Base-by-base conservation (phyloP, 768 basidiomycete genomes). In the Trametes gibbosa region DNA sequence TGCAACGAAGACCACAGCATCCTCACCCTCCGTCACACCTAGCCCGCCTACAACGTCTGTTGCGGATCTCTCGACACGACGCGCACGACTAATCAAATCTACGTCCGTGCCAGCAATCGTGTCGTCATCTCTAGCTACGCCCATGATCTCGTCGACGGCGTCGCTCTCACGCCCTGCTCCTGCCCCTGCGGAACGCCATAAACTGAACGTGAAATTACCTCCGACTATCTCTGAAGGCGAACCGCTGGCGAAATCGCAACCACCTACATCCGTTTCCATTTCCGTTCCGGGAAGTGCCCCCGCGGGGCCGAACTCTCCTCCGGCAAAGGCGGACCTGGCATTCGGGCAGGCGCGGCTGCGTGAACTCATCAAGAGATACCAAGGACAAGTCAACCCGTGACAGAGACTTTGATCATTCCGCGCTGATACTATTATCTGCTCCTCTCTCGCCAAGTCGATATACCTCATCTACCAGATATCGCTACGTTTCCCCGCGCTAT, bases 311-410 rank as follows among this genome's bases (percentile, higher is more conserved):
- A 65, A 65, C 58, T 55, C 58, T 21, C 45, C 63, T 14, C 50
- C 61, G 3, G 48, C 62, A 6, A 63, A 63, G 60, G 74, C 74
- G 1, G 86, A 88, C 40, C 70, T 87, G 57, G 86, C 83, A 10
- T 90, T 91, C 73, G 90, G 90, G 14, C 86, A 91, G 71, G 89
- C 89, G 14, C 77, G 86, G 59, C 72, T 92, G 64, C 76, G 88
- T 56, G 89, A 91, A 72, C 75, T 92, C 61, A 92, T 92, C 69
- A 87, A 85, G 81, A 88, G 90, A 66, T 92, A 91, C 69, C 90
- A 92, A 72, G 76, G 77, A 47, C 70, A 67, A 56, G 50, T 61
- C 37, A 59, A 59, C 43, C 24, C 57, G 19, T 64, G 21, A 42
- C 23, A n/a, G 29, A 21, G 34, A 51, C 42, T 21, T 17, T 12